Evolutionary conservation across 805 yeast genomes (phyloP).

Genomic region (Metschnikowia corniflorae): DNA sequence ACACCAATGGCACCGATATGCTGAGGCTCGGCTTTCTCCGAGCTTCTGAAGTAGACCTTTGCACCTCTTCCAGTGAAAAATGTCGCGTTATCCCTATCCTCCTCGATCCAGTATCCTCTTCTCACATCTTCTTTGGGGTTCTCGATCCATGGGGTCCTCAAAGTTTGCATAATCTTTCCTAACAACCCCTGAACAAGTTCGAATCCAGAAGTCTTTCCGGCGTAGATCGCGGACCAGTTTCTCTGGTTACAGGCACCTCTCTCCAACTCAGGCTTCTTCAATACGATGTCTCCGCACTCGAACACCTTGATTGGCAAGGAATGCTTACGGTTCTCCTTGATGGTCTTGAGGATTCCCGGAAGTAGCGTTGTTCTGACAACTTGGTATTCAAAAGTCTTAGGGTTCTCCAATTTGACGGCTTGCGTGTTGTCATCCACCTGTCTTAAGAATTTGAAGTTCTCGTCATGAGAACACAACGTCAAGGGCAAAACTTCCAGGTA

Average conservation of each 20-base stretch:
- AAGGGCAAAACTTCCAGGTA: conserved; percentile 96
- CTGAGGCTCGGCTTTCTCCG: conserved; percentile 52
- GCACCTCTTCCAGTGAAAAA: conserved; percentile 99
- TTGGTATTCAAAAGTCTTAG: conserved; percentile 94
- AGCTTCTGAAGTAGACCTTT: conserved; percentile 67
- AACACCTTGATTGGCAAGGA: conserved; percentile 91
- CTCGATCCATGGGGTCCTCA: conserved; percentile 82
- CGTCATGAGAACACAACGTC: conserved; percentile 94
- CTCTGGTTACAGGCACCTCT: conserved; percentile 90
- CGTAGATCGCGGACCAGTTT: conserved; percentile 90
- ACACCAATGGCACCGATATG: conserved; percentile 87
- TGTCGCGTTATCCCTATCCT: conserved; percentile 61
- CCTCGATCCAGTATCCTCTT: conserved; percentile 87
- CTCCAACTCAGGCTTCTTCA: conserved; percentile 75
- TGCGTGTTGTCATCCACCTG: conserved; percentile 65
- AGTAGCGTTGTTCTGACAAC: conserved; percentile 93
- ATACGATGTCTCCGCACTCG: conserved; percentile 92
- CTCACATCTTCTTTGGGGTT: conserved; percentile 45
- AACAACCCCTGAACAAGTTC: conserved; percentile 92
- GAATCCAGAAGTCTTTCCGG: conserved; percentile 93
- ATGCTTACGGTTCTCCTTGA: conserved; percentile 94
- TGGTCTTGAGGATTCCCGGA: conserved; percentile 93
- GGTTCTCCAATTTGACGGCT: conserved; percentile 91
- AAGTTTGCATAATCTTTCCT: conserved; percentile 93
- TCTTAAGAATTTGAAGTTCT: conserved; percentile 86